Conservation (phyloP, 2,329 filamentous ascomycete genomes). For the Pestalotiopsis sp. region DNA sequence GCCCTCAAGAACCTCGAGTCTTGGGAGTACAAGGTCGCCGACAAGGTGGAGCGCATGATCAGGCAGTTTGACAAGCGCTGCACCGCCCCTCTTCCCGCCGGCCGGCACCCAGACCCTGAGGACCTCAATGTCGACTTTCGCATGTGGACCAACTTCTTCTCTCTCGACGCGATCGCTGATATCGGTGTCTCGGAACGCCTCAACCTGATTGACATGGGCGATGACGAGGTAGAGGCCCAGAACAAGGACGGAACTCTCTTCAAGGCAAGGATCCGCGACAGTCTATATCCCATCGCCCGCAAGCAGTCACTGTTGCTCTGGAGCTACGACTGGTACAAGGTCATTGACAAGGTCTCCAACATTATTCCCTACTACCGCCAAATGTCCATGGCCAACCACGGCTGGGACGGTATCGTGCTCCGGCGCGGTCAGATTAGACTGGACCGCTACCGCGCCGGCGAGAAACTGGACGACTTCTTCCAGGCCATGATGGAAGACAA, state of each 20-base stretch:
- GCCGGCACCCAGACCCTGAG: slow-evolving; percentile 26
- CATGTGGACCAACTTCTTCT: slow-evolving; percentile 56
- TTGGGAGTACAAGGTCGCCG: slow-evolving; percentile 57
- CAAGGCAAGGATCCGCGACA: slow-evolving; percentile 48
- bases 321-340: slow-evolving; percentile 52
- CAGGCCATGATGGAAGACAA: slow-evolving; percentile 53
- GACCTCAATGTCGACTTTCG: slow-evolving; percentile 53
- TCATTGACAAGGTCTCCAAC: slow-evolving; percentile 47
- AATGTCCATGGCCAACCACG: slow-evolving; percentile 39
- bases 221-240: slow-evolving; percentile 44
- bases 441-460: slow-evolving; percentile 46
- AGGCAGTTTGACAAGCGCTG: slow-evolving; percentile 43
- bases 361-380: slow-evolving; percentile 45
- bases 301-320: slow-evolving; percentile 53
- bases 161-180: slow-evolving; percentile 57
- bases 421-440: slow-evolving; percentile 45
- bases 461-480: slow-evolving; percentile 62
- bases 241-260: slow-evolving; percentile 47
- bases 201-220: slow-evolving; percentile 51
- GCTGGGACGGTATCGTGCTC: slow-evolving; percentile 49
- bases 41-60: slow-evolving; percentile 48
- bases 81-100: slow-evolving; percentile 36
- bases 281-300: slow-evolving; percentile 50
- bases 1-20: slow-evolving; percentile 54
- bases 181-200: slow-evolving; percentile 55